phyloP scores from a whole-genome alignment of 2,329 filamentous ascomycete genomes.

The Keithomyces neogunnii region DNA sequence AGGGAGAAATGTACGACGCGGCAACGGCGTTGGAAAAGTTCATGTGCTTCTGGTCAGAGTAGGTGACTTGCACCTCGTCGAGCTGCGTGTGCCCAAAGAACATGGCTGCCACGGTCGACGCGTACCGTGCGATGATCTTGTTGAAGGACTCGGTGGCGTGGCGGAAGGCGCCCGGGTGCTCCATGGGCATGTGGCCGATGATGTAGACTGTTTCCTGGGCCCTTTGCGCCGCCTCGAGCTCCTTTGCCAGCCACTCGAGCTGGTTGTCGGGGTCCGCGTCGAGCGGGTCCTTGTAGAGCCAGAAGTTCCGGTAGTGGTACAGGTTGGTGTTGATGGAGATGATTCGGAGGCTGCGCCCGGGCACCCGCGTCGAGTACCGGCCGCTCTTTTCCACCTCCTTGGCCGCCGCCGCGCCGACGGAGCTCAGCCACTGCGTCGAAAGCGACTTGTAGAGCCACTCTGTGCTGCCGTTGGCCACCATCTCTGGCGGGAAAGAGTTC shows the following conservation, averaged over 20 bases:
- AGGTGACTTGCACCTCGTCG: conserved; percentile 47
- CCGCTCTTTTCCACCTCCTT: background rate
- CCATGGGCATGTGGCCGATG: conserved; percentile 48
- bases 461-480: background rate
- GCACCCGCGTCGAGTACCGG: conserved; percentile 15
- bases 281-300: conserved; percentile 37
- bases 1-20: conserved; percentile 44
- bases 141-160: conserved; percentile 44
- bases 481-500: background rate
- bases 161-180: conserved; percentile 40
- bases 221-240: conserved; percentile 44
- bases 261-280: conserved; percentile 44
- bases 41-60: conserved; percentile 35
- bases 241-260: conserved; percentile 42
- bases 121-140: conserved; percentile 38
- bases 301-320: conserved; percentile 49
- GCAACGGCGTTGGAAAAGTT: conserved; percentile 33
- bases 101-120: conserved; percentile 42
- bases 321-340: conserved; percentile 52
- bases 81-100: conserved; percentile 50
- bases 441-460: background rate
- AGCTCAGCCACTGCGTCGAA: background rate
- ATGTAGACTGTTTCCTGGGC: conserved; percentile 46
- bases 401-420: too few species aligned
- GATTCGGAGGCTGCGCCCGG: conserved; percentile 39